phyloP scores from a whole-genome alignment of 176 grass and related monocot genomes.

The bread wheat (Triticum aestivum) region DNA sequence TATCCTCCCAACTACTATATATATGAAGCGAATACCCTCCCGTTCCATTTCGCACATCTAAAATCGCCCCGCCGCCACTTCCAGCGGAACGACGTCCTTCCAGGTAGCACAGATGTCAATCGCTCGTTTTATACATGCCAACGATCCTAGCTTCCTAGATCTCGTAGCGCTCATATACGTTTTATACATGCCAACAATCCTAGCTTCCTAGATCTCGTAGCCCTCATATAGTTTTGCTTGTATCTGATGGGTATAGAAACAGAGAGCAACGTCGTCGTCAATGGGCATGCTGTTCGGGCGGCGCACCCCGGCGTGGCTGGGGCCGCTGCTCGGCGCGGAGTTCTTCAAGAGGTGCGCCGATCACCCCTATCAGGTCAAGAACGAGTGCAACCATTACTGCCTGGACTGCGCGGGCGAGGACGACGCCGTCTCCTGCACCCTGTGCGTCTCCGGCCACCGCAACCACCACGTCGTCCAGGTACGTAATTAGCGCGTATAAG shows the following conservation, averaged over 20 bases:
- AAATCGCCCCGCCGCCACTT: too few relatives aligned
- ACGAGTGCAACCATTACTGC: slow-evolving; percentile 26
- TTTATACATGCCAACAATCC: too few relatives aligned
- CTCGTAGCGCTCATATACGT: too few relatives aligned
- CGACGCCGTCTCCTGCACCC: background rate
- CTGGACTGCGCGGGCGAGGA: background rate
- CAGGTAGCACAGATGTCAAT: too few relatives aligned
- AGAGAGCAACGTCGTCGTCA: background rate
- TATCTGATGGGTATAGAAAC: background rate
- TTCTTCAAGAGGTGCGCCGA: slow-evolving; percentile 27
- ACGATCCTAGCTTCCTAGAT: too few relatives aligned
- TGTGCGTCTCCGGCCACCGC: background rate
- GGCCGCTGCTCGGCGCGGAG: background rate
- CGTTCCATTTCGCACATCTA: too few relatives aligned
- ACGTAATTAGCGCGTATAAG: background rate
- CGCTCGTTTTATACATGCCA: background rate
- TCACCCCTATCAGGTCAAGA: background rate
- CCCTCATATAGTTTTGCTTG: background rate
- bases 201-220: too few relatives aligned
- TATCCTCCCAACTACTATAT: too few relatives aligned
- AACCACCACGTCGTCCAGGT: slow-evolving; percentile 28
- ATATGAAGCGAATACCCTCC: too few relatives aligned
- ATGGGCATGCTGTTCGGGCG: background rate
- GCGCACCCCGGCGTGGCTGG: slow-evolving; percentile 25
- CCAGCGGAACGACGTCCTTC: too few relatives aligned